Evolutionary conservation across 768 basidiomycete genomes (phyloP).

Genomic region (Naganishia kalamii): DNA sequence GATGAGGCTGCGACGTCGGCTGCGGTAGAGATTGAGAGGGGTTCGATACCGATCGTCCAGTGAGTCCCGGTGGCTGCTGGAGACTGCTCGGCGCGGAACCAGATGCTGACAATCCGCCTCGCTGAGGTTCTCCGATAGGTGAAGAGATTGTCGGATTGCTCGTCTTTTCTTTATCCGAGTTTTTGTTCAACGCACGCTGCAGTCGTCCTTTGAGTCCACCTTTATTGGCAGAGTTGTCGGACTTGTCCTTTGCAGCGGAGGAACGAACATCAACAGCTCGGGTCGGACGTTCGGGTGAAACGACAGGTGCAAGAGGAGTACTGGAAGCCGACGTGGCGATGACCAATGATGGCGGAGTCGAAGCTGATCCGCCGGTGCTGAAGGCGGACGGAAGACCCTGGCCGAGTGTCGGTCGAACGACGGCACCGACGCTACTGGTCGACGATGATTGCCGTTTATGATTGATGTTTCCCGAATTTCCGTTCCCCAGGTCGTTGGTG

Average conservation of each 20-base stretch:
- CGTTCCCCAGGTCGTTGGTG: background rate
- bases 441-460: slow-evolving; percentile 22
- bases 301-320: slow-evolving; percentile 51
- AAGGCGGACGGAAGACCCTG: slow-evolving; percentile 43
- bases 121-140: slow-evolving; percentile 22
- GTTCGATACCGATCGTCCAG: slow-evolving; percentile 39
- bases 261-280: background rate
- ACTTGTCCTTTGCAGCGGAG: slow-evolving; percentile 49
- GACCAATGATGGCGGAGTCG: slow-evolving; percentile 28
- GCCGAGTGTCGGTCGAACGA: slow-evolving; percentile 12
- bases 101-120: slow-evolving; percentile 25
- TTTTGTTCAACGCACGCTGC: slow-evolving; percentile 58
- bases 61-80: slow-evolving; percentile 31
- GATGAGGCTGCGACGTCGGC: slow-evolving; percentile 25
- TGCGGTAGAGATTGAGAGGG: slow-evolving; percentile 30
- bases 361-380: slow-evolving; percentile 42
- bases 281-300: slow-evolving; percentile 5
- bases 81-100: slow-evolving; percentile 21
- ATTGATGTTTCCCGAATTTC: background rate
- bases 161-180: slow-evolving; percentile 50
- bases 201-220: slow-evolving; percentile 68
- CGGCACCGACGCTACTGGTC: slow-evolving; percentile 20
- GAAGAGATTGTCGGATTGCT: slow-evolving; percentile 28
- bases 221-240: slow-evolving; percentile 33
- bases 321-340: slow-evolving; percentile 40